Percentiles rank a stretch among this genome's conserved stretches.
phyloP scores from a whole-genome alignment of 805 yeast species.

The Saccharomyces paradoxus region DNA sequence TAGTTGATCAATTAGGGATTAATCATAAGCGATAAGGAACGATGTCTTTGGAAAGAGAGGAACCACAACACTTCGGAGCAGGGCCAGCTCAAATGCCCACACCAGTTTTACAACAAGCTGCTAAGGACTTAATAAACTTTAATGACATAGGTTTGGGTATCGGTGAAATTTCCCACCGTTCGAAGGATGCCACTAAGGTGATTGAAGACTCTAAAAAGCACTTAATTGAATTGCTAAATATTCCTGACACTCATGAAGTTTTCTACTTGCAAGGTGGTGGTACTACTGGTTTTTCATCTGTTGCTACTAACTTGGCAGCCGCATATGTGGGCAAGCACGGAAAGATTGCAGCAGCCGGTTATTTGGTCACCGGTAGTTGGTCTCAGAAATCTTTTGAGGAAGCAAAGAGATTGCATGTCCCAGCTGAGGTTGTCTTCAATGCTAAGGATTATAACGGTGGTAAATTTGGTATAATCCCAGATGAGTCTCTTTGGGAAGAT shows the following conservation, averaged over 20 bases:
- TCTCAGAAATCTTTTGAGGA: constrained; percentile 82
- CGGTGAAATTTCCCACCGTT: constrained; percentile 95
- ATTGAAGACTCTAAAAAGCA: constrained; percentile 69
- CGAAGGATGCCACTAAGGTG: constrained; percentile 68
- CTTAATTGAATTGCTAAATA: constrained; percentile 52
- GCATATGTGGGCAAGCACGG: constrained; percentile 64
- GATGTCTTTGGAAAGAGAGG: constrained; percentile 45
- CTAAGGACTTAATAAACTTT: constrained; percentile 69
- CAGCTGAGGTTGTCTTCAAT: constrained; percentile 60
- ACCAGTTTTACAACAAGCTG: constrained; percentile 77
- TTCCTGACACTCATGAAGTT: constrained; percentile 91
- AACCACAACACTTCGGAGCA: constrained; percentile 89
- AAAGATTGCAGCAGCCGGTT: constrained; percentile 71
- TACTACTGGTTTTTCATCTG: constrained; percentile 86
- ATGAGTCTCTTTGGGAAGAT: constrained; percentile 53
- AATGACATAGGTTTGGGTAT: constrained; percentile 70
- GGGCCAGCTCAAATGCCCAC: constrained; percentile 95
- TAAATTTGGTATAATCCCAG: constrained; percentile 62
- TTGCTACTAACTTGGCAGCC: constrained; percentile 76
- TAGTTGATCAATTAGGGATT: neutral
- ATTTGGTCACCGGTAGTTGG: constrained; percentile 91
- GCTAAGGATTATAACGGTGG: constrained; percentile 45
- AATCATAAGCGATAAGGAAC: neutral
- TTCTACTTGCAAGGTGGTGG: constrained; percentile 98
- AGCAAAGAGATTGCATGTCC: constrained; percentile 74